phyloP scores from a whole-genome alignment of 805 yeast species.

The Pichia heedii region DNA sequence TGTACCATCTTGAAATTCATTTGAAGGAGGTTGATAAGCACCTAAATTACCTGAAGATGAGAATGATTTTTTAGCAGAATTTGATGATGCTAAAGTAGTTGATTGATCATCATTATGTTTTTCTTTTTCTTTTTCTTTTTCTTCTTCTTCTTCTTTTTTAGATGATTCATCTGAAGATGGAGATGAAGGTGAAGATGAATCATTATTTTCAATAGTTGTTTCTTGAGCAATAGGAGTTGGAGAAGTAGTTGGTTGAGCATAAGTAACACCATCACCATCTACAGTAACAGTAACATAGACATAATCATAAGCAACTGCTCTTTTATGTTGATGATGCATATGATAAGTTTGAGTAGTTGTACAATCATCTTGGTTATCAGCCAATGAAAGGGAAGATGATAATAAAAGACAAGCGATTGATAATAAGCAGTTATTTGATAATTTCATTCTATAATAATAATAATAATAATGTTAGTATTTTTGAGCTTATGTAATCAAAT shows the following conservation, averaged over 20 bases:
- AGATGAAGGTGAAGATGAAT: constrained; percentile 17
- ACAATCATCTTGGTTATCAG: constrained; percentile 33
- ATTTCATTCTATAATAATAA: constrained; percentile 15
- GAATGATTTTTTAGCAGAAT: constrained; percentile 27
- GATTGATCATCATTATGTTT: too few relatives aligned
- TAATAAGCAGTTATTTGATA: constrained; percentile 17
- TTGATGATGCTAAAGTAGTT: constrained; percentile 20
- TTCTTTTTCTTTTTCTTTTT: too few relatives aligned
- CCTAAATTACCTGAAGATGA: constrained; percentile 49
- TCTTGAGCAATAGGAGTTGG: constrained; percentile 11
- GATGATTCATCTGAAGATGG: constrained; percentile 20
- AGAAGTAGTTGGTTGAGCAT: constrained; percentile 25
- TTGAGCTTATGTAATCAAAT: too few relatives aligned
- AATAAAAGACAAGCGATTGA: constrained; percentile 21
- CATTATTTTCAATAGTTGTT: constrained; percentile 21
- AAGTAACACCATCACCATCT: constrained; percentile 38
- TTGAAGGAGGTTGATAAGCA: constrained; percentile 47
- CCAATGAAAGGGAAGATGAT: constrained; percentile 21
- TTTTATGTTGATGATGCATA: constrained; percentile 53
- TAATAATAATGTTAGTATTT: constrained; percentile 2
- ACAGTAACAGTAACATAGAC: constrained; percentile 47
- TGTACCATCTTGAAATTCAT: constrained; percentile 63
- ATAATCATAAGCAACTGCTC: constrained; percentile 42
- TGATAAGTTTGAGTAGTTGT: constrained; percentile 35
- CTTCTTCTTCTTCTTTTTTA: too few relatives aligned